These are phyloP conservation scores for Fusarium chuoi DNA, from an alignment of 2,329 filamentous ascomycete genomes.

Conservation along the genomic window DNA sequence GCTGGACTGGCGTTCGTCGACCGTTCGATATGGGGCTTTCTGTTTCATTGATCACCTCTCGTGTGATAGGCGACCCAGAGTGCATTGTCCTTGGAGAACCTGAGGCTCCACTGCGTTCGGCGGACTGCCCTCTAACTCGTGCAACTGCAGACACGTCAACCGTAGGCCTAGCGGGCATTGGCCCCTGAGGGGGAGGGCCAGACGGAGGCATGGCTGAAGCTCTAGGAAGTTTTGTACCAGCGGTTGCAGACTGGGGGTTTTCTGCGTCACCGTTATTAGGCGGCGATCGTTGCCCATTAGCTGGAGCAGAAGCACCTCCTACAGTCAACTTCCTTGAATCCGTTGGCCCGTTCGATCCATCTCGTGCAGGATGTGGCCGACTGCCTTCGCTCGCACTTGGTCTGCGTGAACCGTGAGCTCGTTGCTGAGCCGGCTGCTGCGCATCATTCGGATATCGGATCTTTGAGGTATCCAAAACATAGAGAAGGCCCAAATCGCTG, in stretches of 20 bases:
- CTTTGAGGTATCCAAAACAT: constrained; percentile 93
- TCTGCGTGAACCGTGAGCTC: constrained; percentile 53
- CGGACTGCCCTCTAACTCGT: constrained; percentile 61
- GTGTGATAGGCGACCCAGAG: constrained; percentile 55
- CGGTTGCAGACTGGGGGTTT: constrained; percentile 47
- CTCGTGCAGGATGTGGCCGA: constrained; percentile 57
- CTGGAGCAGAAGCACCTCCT: constrained; percentile 40
- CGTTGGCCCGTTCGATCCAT: constrained; percentile 62
- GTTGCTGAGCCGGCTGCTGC: constrained; percentile 48
- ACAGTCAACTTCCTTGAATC: constrained; percentile 62
- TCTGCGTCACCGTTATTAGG: constrained; percentile 54
- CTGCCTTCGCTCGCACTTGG: constrained; percentile 55
- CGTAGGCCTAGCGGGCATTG: constrained; percentile 60
- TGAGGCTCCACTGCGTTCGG: constrained; percentile 55
- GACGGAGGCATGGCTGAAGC: constrained; percentile 50
- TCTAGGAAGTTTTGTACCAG: constrained; percentile 51
- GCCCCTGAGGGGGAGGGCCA: constrained; percentile 66
- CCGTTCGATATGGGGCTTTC: constrained; percentile 68
- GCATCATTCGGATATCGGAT: constrained; percentile 93
- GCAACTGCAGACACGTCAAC: constrained; percentile 54
- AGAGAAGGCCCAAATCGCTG: constrained; percentile 87
- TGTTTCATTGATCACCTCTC: constrained; percentile 52
- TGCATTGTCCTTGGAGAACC: constrained; percentile 51
- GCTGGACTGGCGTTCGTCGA: constrained; percentile 71
- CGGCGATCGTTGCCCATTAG: constrained; percentile 55